Evolutionary conservation across 768 basidiomycete species (phyloP).

Genomic region (Amylocystis lapponica): DNA sequence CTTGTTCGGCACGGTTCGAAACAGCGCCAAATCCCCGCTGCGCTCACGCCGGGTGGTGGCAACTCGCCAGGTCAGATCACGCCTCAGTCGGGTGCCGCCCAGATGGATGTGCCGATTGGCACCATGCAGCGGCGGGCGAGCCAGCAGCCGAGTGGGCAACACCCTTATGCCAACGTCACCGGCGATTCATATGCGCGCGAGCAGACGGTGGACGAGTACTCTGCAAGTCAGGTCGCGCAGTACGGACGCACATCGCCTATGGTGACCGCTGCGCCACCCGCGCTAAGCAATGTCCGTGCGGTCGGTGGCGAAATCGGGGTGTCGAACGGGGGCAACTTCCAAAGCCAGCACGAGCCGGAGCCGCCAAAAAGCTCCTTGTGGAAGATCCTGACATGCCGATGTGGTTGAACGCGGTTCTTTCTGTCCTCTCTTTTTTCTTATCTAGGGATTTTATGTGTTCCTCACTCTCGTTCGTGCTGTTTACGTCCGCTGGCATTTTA

Average conservation of each 20-base stretch:
- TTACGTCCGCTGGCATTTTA: slow-evolving; percentile 15
- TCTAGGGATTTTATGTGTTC: slow-evolving; percentile 13
- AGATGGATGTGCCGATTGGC: slow-evolving; percentile 65
- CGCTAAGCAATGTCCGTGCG: slow-evolving; percentile 67
- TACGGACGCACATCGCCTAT: slow-evolving; percentile 83
- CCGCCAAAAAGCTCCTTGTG: slow-evolving; percentile 51
- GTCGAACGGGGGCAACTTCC: slow-evolving; percentile 54
- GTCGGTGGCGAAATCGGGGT: slow-evolving; percentile 63
- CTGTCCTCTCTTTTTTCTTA: slow-evolving; percentile 23
- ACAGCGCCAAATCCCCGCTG: slow-evolving; percentile 50
- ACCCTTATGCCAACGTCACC: slow-evolving; percentile 69
- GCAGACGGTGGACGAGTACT: slow-evolving; percentile 46
- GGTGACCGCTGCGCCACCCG: slow-evolving; percentile 70
- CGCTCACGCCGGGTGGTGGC: slow-evolving; percentile 48
- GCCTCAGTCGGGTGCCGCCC: slow-evolving; percentile 70
- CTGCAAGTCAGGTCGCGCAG: slow-evolving; percentile 41
- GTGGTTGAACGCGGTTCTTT: slow-evolving; percentile 40
- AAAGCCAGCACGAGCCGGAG: slow-evolving; percentile 50
- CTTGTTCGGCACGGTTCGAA: slow-evolving; percentile 74
- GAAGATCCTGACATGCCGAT: slow-evolving; percentile 74
- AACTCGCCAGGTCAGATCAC: slow-evolving; percentile 51
- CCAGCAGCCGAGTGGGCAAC: slow-evolving; percentile 42
- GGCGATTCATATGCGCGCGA: slow-evolving; percentile 46
- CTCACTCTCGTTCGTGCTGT: slow-evolving; percentile 17
- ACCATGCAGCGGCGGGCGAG: slow-evolving; percentile 40